Evolutionary conservation across 208 protist genomes (phyloP), one percentile per base, ranked within the genome.

Genomic region (Trypanosoma boissoni): DNA sequence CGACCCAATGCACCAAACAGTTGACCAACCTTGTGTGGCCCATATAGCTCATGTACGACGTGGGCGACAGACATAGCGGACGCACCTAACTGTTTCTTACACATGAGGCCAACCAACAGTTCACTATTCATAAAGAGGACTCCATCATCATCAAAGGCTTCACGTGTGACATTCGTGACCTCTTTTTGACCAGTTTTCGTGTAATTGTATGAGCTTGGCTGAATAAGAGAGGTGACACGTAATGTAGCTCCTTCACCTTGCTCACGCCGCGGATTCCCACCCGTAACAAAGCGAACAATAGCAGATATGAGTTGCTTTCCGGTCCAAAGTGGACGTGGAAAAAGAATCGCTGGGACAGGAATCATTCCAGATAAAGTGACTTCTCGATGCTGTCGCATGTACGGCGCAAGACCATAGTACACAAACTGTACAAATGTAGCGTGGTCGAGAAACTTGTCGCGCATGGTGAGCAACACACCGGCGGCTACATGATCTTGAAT

Each of bases 401-500:
- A 97, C 27, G 92, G 81, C 20, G 58, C 66, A 37, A 97, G 70
- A 20, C 86, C 91, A 51, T 86, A 71, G 77, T 96, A 99, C 6
- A 99, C 64, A 24, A 99, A 73, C 66, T 98, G 84, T 31, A 92
- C 74, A 78, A 98, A 99, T 12, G 91, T 78, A n/a, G 77, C 64
- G 24, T 76, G 67, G 4, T 89, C 86, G 20, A 99, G 74, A 64
- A 99, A 99, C 18, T 96, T 98, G 62, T 99, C 96, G 28, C 91
- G 80, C 46, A 89, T 77, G 18, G 97, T 99, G 2, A 99, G 68
- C 42, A 99, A 74, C 34, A 99, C 96, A 52, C 97, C 98, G 6
- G 97, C 91, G 9, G 98, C 89, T 45, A 99, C 90, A 68, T 99
- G 97, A 80, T 99, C 99, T 85, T 99, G 99, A 66, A 99, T 99